A percentile compares a stretch with the other conserved stretches of the same genome.
Evolutionary conservation across 768 basidiomycete genomes (phyloP).

Genomic region (Kwoniella mangroviensis): DNA sequence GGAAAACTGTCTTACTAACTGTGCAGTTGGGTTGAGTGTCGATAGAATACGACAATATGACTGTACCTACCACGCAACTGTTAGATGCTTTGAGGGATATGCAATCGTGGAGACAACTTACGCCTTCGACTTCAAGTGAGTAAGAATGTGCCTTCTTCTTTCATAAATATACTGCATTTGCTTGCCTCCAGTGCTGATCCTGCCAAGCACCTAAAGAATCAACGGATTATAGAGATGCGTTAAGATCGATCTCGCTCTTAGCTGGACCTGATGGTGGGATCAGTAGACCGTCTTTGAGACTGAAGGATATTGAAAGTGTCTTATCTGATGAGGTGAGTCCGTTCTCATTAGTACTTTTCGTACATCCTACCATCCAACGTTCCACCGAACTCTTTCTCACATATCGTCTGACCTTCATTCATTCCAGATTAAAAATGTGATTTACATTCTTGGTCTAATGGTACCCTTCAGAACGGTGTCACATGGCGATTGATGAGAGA

Average conservation of each 20-base stretch:
- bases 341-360: background rate
- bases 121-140: conserved; percentile 14
- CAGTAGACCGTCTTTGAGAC: conserved; percentile 26
- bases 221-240: conserved; percentile 17
- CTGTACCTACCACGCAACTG: conserved; percentile 2
- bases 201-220: conserved; percentile 7
- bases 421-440: background rate
- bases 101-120: conserved; percentile 31
- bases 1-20: background rate
- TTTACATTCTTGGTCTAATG: background rate
- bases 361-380: background rate
- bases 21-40: background rate
- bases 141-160: background rate
- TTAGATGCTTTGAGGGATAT: conserved; percentile 26
- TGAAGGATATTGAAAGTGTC: conserved; percentile 47
- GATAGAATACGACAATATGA: conserved; percentile 15
- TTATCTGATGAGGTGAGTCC: conserved; percentile 46
- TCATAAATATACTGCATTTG: too few relatives aligned
- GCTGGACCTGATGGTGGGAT: conserved; percentile 28
- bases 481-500: conserved; percentile 47
- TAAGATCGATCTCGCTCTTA: conserved; percentile 39
- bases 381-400: background rate
- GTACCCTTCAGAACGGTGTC: conserved; percentile 45
- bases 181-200: background rate
- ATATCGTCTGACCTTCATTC: background rate